Evolutionary conservation across 1,284 basidiomycete species (phyloP).

Genomic region (Moniliella sp.): DNA sequence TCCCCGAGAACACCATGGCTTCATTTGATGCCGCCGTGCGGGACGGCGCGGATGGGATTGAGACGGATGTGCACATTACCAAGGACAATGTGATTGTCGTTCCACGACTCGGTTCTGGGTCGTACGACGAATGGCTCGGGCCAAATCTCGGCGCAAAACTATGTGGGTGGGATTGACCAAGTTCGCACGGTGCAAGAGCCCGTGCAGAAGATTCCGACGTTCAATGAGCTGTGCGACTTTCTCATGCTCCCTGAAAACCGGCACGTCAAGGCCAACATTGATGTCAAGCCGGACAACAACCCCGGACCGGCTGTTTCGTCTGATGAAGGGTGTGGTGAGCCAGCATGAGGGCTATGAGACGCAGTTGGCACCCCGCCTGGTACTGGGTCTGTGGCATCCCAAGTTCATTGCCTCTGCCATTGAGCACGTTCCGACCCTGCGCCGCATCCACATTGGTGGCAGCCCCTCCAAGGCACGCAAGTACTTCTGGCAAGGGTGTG

Average conservation of each 20-base stretch:
- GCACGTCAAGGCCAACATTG: constrained; percentile 40
- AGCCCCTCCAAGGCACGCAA: constrained; percentile 46
- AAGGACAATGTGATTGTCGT: constrained; percentile 68
- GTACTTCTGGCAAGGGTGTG: constrained; percentile 74
- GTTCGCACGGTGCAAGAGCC: constrained; percentile 62
- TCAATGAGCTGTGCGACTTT: constrained; percentile 21
- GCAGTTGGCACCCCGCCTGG: constrained; percentile 59
- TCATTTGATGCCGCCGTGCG: constrained; percentile 27
- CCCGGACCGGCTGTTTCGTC: constrained; percentile 60
- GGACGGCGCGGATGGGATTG: constrained; percentile 30
- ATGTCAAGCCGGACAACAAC: constrained; percentile 80
- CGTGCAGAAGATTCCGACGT: constrained; percentile 35
- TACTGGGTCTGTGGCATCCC: constrained; percentile 65
- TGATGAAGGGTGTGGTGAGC: constrained; percentile 58
- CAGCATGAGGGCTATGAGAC: constrained; percentile 55
- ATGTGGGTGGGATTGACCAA: constrained; percentile 53
- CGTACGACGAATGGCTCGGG: constrained; percentile 42
- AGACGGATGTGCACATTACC: constrained; percentile 80
- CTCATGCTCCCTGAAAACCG: constrained; percentile 24
- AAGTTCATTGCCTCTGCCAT: constrained; percentile 61
- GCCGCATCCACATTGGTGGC: constrained; percentile 62
- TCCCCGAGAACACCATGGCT: constrained; percentile 30
- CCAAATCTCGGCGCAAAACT: constrained; percentile 38
- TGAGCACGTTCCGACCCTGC: constrained; percentile 54
- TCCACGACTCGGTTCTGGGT: constrained; percentile 57